A percentile compares a stretch with the other conserved stretches of the same genome.
phyloP scores from a whole-genome alignment of 768 basidiomycete species.

The Sporobolomyces roseus region DNA sequence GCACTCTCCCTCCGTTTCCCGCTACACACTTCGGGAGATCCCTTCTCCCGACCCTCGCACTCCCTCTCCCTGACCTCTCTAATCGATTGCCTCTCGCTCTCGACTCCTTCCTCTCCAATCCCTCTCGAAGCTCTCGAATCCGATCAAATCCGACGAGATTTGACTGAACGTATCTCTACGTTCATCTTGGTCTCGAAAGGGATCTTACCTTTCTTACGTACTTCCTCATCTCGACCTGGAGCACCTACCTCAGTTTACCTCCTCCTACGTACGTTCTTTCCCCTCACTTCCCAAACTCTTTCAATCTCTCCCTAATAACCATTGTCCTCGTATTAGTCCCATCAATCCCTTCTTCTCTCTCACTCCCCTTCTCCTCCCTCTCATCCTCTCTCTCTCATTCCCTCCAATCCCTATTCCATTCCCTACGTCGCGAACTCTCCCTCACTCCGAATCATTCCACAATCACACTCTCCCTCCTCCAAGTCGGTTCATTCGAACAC shows the following conservation, averaged over 20 bases:
- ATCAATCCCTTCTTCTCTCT: conserved; percentile 18
- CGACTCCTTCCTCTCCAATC: neutral
- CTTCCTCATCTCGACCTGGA: conserved; percentile 1
- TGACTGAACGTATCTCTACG: conserved; percentile 28
- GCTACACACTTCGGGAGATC: conserved; percentile 71
- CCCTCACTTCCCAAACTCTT: too few relatives aligned
- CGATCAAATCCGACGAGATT: conserved; percentile 4
- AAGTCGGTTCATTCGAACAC: conserved; percentile 23
- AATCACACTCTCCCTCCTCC: conserved; percentile 24
- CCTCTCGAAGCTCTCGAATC: conserved; percentile 40
- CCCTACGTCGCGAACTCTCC: conserved; percentile 37
- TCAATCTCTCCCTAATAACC: neutral
- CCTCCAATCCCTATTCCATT: conserved; percentile 30
- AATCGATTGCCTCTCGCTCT: conserved; percentile 64
- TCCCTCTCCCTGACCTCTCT: conserved; percentile 60
- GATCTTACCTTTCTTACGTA: conserved; percentile 40
- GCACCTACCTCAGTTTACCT: conserved; percentile 24
- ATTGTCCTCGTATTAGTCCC: conserved; percentile 2
- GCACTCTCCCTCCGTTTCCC: conserved; percentile 79
- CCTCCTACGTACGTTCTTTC: conserved; percentile 19
- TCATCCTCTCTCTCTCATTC: conserved; percentile 26
- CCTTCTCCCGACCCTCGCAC: conserved; percentile 65
- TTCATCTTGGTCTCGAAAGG: conserved; percentile 30
- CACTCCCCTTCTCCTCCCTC: conserved; percentile 35
- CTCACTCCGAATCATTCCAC: neutral